phyloP scores from a whole-genome alignment of 768 basidiomycete species.

The Panus rudis region DNA sequence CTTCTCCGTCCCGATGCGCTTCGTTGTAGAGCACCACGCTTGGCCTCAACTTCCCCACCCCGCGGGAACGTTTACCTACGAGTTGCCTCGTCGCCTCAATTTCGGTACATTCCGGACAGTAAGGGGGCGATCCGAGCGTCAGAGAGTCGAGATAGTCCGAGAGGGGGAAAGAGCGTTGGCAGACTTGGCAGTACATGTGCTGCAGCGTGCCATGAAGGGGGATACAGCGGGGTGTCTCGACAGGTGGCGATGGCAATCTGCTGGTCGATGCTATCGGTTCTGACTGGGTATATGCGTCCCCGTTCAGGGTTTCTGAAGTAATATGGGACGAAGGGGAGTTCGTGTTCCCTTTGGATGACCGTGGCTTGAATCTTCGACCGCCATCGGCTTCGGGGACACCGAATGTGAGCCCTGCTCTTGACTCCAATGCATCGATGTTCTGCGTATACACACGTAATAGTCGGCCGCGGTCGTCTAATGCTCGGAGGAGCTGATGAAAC shows the following conservation, averaged over 20 bases:
- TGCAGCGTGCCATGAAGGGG: constrained; percentile 86
- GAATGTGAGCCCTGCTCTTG: constrained; percentile 79
- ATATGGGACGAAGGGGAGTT: constrained; percentile 6
- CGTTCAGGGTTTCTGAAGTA: constrained; percentile 8
- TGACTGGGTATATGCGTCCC: constrained; percentile 12
- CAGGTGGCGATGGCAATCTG: constrained; percentile 44
- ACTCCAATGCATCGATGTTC: constrained; percentile 88
- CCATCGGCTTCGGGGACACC: constrained; percentile 72
- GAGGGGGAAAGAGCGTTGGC: constrained; percentile 67
- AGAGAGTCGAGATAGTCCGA: constrained; percentile 54
- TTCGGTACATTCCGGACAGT: constrained; percentile 74
- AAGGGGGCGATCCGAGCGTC: constrained; percentile 53
- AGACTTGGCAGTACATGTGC: constrained; percentile 73
- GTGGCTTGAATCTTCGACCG: constrained; percentile 47
- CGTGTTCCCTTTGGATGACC: constrained; percentile 31
- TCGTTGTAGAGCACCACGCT: constrained; percentile 92
- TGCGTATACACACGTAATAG: constrained; percentile 88
- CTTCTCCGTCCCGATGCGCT: constrained; percentile 78
- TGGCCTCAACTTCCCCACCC: constrained; percentile 74
- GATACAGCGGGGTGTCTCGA: constrained; percentile 71
- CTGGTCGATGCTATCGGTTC: background rate
- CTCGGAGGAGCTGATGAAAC: constrained; percentile 71
- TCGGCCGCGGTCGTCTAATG: constrained; percentile 67
- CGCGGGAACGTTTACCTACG: constrained; percentile 71
- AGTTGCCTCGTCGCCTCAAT: constrained; percentile 64